A percentile compares a stretch with the other conserved stretches of the same genome.
phyloP scores from a whole-genome alignment of 2,329 filamentous ascomycete genomes.

The Colletotrichum camelliae region DNA sequence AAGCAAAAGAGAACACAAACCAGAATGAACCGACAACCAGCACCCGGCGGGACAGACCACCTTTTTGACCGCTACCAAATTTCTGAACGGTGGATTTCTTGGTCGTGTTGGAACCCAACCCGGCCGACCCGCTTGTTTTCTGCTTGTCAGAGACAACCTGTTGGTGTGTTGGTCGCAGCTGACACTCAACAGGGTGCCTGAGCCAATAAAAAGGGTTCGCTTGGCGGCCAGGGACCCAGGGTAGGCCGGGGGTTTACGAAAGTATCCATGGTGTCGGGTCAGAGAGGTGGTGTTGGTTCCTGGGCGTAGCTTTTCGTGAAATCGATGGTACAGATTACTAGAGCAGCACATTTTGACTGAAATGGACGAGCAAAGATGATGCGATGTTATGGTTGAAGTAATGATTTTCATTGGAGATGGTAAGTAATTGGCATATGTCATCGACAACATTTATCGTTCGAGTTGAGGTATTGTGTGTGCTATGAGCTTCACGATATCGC shows the following conservation, averaged over 20 bases:
- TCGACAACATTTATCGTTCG: too few species aligned
- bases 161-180: background rate
- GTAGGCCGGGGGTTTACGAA: background rate
- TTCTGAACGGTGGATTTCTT: background rate
- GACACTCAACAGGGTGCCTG: background rate
- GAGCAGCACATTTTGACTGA: too few species aligned
- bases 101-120: background rate
- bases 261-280: too few species aligned
- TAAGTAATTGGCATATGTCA: too few species aligned
- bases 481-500: too few species aligned
- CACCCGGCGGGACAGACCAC: background rate
- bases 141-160: background rate
- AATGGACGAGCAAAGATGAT: too few species aligned
- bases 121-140: background rate
- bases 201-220: background rate
- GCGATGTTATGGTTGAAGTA: too few species aligned
- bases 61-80: background rate
- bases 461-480: too few species aligned
- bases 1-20: background rate
- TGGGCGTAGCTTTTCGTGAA: too few species aligned
- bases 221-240: background rate
- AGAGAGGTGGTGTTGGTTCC: too few species aligned
- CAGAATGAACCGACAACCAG: rapidly evolving
- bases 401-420: too few species aligned
- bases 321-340: too few species aligned